Evolutionary conservation across 2,329 filamentous ascomycete genomes (phyloP).

Genomic region (Fusarium udum): DNA sequence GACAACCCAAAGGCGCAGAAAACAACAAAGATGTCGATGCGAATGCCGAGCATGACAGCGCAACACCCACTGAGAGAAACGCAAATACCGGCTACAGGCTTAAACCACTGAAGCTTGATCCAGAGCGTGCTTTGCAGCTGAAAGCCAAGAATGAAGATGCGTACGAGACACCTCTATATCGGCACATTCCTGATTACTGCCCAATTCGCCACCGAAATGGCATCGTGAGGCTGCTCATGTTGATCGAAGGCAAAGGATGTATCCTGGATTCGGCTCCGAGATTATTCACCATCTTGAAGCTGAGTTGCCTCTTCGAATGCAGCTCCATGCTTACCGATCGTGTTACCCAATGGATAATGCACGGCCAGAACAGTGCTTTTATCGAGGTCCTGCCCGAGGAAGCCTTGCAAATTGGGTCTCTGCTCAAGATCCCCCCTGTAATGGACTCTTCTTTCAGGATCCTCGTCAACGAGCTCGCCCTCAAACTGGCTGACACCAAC

Average conservation of each 20-base stretch:
- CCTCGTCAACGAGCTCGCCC: conserved; percentile 70
- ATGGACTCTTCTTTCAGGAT: conserved; percentile 64
- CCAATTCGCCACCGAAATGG: conserved; percentile 69
- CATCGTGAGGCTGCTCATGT: conserved; percentile 70
- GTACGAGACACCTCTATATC: conserved; percentile 45
- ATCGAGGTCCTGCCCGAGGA: conserved; percentile 72
- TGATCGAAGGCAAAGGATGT: conserved; percentile 64
- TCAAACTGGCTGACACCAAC: conserved; percentile 51
- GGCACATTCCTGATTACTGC: conserved; percentile 67
- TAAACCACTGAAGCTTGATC: background rate
- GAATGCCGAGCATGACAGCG: background rate
- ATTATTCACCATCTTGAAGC: conserved; percentile 71
- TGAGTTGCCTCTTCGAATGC: conserved; percentile 69
- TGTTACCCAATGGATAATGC: conserved; percentile 68
- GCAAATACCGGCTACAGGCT: background rate
- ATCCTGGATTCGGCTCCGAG: conserved; percentile 72
- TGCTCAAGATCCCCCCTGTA: conserved; percentile 54
- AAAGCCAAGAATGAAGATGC: conserved; percentile 33
- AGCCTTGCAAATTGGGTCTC: conserved; percentile 65
- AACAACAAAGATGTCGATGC: background rate
- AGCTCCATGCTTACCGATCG: conserved; percentile 55
- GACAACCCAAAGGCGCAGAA: background rate
- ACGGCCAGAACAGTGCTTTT: conserved; percentile 63
- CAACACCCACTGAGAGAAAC: background rate
- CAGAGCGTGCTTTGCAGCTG: conserved; percentile 29